A percentile compares a stretch with the other conserved stretches of the same genome.
Evolutionary conservation across 192 early-diverging fungal genomes (phyloP).

Genomic region (Lobulomyces angularis): DNA sequence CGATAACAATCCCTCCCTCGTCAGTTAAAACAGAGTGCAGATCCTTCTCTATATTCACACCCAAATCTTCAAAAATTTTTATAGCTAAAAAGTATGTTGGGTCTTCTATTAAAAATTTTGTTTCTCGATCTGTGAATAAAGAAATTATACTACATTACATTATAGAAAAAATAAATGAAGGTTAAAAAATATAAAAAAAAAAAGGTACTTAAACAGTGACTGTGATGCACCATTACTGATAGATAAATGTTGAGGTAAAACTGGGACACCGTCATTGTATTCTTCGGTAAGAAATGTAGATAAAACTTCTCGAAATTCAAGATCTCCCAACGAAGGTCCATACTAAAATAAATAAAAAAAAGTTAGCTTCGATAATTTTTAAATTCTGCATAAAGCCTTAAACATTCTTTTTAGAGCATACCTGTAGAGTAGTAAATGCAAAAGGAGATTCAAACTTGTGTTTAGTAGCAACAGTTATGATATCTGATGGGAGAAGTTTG

Average conservation of each 20-base stretch:
- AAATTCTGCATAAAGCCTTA: no score
- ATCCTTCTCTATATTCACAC: constrained; percentile 3
- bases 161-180: not conserved
- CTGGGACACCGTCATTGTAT: constrained; percentile 8
- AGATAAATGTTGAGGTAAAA: constrained; percentile 4
- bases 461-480: no score
- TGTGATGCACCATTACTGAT: constrained; percentile 28
- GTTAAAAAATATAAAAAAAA: not conserved
- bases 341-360: constrained; percentile 19
- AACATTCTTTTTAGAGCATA: no score
- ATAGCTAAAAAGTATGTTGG: constrained; percentile 38
- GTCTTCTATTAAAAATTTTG: constrained; percentile 24
- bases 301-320: constrained; percentile 7
- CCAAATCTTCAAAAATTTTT: constrained; percentile 23
- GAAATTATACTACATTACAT: constrained; percentile 15
- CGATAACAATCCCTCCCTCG: constrained; percentile 13
- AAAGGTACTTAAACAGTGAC: constrained; percentile 21
- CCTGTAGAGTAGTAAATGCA: no score
- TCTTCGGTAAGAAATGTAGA: constrained; percentile 15
- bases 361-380: no score
- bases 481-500: no score
- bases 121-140: constrained; percentile 16
- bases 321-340: constrained; percentile 18
- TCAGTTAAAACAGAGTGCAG: constrained; percentile 19
- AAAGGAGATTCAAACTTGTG: no score